A percentile compares a stretch with the other conserved stretches of the same genome.
Evolutionary conservation across 2,329 filamentous ascomycete species (phyloP).

Genomic region (Samsoniella hepiali): DNA sequence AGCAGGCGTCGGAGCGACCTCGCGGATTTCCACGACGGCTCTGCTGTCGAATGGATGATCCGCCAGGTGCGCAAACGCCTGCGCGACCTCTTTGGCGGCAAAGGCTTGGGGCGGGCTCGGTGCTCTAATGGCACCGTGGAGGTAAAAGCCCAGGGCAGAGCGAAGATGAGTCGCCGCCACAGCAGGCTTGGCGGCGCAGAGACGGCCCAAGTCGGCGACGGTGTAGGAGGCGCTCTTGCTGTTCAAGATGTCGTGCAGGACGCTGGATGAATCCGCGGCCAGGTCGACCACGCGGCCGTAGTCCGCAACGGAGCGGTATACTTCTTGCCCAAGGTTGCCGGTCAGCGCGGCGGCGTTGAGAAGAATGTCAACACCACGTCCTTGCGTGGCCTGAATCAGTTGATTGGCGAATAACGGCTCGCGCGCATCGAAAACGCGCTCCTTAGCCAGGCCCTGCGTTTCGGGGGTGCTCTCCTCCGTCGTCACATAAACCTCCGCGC

Average conservation of each 20-base stretch:
- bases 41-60: background rate
- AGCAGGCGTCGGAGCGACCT: background rate
- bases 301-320: background rate
- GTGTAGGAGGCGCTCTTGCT: background rate
- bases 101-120: background rate
- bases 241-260: background rate
- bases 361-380: background rate
- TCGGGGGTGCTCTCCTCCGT: background rate
- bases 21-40: background rate
- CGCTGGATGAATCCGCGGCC: background rate
- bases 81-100: background rate
- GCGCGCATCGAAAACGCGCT: background rate
- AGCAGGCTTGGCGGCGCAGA: background rate
- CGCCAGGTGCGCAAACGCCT: background rate
- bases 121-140: background rate
- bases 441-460: background rate
- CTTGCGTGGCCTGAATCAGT: background rate
- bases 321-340: background rate
- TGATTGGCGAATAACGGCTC: background rate
- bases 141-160: background rate
- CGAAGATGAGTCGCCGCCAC: background rate
- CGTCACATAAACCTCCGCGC: background rate
- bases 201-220: background rate
- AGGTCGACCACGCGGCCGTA: background rate
- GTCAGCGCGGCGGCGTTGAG: background rate